These are phyloP conservation scores for Aspergillus campestris DNA, from an alignment of 495 filamentous ascomycete genomes.

Conservation along the genomic window DNA sequence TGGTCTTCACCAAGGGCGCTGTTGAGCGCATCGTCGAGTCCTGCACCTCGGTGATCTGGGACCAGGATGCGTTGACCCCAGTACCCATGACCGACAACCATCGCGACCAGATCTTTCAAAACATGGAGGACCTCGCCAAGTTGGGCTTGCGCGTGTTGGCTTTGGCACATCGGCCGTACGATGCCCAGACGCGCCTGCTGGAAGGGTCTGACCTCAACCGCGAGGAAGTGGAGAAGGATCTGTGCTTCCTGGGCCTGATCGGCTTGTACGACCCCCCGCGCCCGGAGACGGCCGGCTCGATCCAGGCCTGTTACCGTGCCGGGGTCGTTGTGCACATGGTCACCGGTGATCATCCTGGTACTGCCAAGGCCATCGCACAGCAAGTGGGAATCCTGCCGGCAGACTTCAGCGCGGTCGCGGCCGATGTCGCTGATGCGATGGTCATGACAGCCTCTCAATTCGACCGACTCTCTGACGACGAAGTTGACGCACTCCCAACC, in stretches of 20 bases:
- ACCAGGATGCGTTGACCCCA: conserved; percentile 15
- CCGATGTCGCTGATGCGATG: conserved; percentile 51
- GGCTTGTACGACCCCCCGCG: conserved; percentile 70
- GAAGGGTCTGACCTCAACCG: conserved; percentile 9
- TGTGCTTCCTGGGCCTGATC: conserved; percentile 58
- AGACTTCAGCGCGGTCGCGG: conserved; percentile 40
- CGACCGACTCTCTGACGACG: conserved; percentile 51
- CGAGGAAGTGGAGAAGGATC: conserved; percentile 52
- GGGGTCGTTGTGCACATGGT: conserved; percentile 5
- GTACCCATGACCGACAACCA: conserved; percentile 25
- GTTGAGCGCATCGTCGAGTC: conserved; percentile 71
- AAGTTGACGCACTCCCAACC: conserved; percentile 57
- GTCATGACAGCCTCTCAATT: conserved; percentile 66
- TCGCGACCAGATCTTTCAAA: conserved; percentile 37
- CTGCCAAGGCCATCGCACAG: conserved; percentile 54
- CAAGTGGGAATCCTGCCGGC: conserved; percentile 59
- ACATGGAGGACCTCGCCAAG: conserved; percentile 46
- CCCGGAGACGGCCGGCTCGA: conserved; percentile 42
- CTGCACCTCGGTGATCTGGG: conserved; percentile 45
- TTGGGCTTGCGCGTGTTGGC: conserved; percentile 51
- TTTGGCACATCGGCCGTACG: conserved; percentile 39
- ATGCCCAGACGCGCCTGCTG: conserved; percentile 4
- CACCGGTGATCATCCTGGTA: conserved; percentile 31
- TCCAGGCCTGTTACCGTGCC: conserved; percentile 40
- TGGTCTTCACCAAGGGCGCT: conserved; percentile 69